phyloP scores from a whole-genome alignment of 345 rosid species.

The Populus tremula region DNA sequence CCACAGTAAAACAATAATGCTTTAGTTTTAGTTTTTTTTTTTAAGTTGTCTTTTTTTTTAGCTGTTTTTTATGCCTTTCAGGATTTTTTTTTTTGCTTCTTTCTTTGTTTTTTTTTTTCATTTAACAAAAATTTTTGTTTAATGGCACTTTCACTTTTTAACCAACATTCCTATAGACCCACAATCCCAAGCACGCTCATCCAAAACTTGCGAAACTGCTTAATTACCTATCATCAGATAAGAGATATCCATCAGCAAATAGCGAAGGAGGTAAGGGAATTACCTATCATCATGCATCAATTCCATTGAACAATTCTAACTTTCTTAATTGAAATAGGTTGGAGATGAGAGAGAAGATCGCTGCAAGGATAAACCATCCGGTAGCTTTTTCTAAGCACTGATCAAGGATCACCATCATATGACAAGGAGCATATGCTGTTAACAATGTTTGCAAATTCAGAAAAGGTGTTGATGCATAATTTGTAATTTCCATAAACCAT shows the following conservation, averaged over 20 bases:
- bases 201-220: conserved; percentile 67
- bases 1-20: no score
- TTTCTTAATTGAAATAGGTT: conserved; percentile 43
- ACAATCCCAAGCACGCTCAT: conserved; percentile 74
- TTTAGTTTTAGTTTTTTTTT: no score
- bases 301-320: background rate
- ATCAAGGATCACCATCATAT: conserved; percentile 49
- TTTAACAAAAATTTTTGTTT: background rate
- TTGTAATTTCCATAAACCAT: no score
- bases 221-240: no score
- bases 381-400: conserved; percentile 48
- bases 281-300: background rate
- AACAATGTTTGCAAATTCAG: conserved; percentile 22
- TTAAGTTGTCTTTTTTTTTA: no score
- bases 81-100: no score
- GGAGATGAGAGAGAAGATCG: conserved; percentile 46
- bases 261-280: conserved; percentile 54
- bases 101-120: background rate
- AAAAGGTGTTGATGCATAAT: no score
- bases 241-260: conserved; percentile 60
- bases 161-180: conserved; percentile 46
- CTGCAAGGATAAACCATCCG: conserved; percentile 42
- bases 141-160: background rate
- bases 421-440: conserved; percentile 14
- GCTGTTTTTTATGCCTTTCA: no score